Percentiles rank a stretch among this genome's conserved stretches.
phyloP scores from a whole-genome alignment of 163 green algal genomes.

The Scenedesmus sp. region DNA sequence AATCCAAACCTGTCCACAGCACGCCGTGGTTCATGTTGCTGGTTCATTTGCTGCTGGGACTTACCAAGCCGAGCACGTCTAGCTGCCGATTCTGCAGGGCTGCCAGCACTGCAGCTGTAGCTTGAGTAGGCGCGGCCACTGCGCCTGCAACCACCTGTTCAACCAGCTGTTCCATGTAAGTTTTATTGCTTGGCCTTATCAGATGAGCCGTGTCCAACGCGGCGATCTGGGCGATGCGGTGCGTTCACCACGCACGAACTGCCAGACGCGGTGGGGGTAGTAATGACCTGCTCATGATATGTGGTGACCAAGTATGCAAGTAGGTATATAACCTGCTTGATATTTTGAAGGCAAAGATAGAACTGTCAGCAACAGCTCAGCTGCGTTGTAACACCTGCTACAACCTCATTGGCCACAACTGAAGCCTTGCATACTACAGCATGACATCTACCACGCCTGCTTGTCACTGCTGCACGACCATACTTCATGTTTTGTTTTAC shows the following conservation, averaged over 20 bases:
- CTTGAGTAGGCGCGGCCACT: neutral
- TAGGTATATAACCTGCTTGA: too few species aligned
- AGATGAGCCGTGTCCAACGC: neutral
- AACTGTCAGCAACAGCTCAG: too few species aligned
- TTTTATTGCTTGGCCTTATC: neutral
- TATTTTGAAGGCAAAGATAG: too few species aligned
- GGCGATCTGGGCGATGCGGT: neutral
- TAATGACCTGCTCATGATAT: too few species aligned
- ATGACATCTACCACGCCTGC: too few species aligned
- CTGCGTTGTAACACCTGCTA: too few species aligned
- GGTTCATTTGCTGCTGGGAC: neutral
- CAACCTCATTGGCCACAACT: too few species aligned
- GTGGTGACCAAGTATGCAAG: too few species aligned
- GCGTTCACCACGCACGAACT: neutral
- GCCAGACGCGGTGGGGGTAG: neutral
- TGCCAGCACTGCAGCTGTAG: neutral
- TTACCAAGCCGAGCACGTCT: slow-evolving; percentile 37
- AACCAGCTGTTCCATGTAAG: neutral
- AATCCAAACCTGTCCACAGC: neutral
- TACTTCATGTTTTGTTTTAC: too few species aligned
- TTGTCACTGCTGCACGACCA: too few species aligned
- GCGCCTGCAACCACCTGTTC: neutral
- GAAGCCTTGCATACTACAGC: too few species aligned
- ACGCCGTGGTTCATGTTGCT: neutral
- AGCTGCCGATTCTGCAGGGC: slow-evolving; percentile 61